A percentile compares a stretch with the other conserved stretches of the same genome.
These are phyloP conservation scores for Hagleromyces aurorensis DNA, from an alignment of 805 yeast species.

Conservation along the genomic window DNA sequence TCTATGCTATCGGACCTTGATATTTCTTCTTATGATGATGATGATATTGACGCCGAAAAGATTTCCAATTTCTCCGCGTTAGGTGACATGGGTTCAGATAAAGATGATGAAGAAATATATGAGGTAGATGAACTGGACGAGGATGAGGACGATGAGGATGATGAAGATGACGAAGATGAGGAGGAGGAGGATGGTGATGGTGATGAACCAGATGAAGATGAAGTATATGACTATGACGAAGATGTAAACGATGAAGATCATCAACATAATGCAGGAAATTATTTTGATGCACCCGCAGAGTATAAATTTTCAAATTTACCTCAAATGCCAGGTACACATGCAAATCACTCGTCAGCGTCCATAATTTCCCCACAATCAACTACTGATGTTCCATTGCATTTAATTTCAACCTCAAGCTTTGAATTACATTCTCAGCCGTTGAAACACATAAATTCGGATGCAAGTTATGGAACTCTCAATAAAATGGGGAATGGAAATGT, in stretches of 20 bases:
- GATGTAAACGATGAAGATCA: no score
- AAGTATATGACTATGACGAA: slow-evolving; percentile 2
- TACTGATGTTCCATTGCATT: no score
- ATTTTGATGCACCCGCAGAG: no score
- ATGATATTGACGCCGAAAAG: background rate
- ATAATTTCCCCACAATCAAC: no score
- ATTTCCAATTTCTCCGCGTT: background rate
- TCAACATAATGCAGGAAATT: no score
- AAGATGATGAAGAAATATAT: slow-evolving; percentile 4
- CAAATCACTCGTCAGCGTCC: no score
- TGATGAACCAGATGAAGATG: slow-evolving; percentile 2
- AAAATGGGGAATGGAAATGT: slow-evolving; percentile 7
- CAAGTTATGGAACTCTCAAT: slow-evolving; percentile 5
- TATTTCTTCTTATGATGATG: slow-evolving; percentile 1
- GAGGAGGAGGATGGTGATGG: slow-evolving; percentile 3
- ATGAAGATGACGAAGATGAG: slow-evolving; percentile 4
- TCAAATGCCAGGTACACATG: no score
- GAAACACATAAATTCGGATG: slow-evolving; percentile 3
- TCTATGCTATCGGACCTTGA: background rate
- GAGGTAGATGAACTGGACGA: slow-evolving; percentile 2
- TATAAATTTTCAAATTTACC: no score
- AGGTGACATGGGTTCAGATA: slow-evolving; percentile 2
- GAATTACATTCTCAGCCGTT: no score
- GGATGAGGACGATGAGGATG: slow-evolving; percentile 4
- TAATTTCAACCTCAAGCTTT: no score